Conservation (phyloP, 352 stramenopile species). For the Phytophthora syringae region DNA sequence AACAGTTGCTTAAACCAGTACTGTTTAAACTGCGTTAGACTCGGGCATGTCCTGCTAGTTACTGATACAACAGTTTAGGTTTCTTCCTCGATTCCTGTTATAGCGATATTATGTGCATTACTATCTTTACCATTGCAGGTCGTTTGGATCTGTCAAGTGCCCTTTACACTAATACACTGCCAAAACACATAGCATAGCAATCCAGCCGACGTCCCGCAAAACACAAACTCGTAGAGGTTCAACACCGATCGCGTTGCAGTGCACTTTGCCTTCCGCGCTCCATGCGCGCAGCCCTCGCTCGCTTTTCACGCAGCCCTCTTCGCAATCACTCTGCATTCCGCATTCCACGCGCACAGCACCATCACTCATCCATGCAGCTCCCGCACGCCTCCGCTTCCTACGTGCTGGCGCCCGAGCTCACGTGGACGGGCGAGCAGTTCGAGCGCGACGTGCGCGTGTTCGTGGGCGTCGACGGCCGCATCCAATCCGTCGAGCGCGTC, state of each 20-base stretch:
- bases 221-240: constrained; percentile 1
- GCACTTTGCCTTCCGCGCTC: constrained; percentile 28
- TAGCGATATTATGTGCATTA: too few species aligned
- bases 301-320: constrained; percentile 19
- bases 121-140: too few species aligned
- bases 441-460: constrained; percentile 59
- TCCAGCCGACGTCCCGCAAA: too few species aligned
- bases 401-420: constrained; percentile 68
- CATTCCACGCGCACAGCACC: not conserved
- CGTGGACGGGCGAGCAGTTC: constrained; percentile 67
- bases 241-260: constrained; percentile 12
- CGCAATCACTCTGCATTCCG: constrained; percentile 24
- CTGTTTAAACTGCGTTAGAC: not conserved
- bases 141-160: too few species aligned
- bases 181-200: not conserved
- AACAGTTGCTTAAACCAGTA: constrained; percentile 29
- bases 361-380: constrained; percentile 20
- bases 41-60: constrained; percentile 9
- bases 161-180: not conserved
- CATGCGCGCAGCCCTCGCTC: constrained; percentile 34
- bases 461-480: constrained; percentile 55
- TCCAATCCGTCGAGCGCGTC: constrained; percentile 44
- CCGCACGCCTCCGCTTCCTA: constrained; percentile 40
- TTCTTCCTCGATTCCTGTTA: too few species aligned
- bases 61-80: constrained; percentile 16